Conservation (phyloP, 2,329 filamentous ascomycete genomes). For the Venturia effusa region DNA sequence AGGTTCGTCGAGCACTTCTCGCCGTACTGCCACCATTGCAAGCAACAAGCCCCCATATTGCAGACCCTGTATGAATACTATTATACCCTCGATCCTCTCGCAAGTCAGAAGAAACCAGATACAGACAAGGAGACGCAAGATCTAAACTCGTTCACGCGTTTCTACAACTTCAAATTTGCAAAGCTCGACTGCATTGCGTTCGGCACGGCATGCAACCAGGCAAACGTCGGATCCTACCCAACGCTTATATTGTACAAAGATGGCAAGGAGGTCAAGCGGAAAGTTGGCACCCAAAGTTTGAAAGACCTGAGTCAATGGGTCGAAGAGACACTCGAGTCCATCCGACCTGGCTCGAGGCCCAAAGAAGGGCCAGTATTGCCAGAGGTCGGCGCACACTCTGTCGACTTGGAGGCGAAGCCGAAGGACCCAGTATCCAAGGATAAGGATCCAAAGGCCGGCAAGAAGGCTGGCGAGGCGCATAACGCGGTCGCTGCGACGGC, state of each 20-base stretch:
- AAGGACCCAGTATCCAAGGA: constrained; percentile 27
- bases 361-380: constrained; percentile 57
- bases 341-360: constrained; percentile 71
- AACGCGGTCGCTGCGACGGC: constrained; percentile 17
- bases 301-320: constrained; percentile 56
- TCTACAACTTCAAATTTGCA: constrained; percentile 84
- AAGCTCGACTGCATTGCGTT: constrained; percentile 77
- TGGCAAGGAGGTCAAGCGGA: constrained; percentile 53
- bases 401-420: constrained; percentile 29
- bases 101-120: constrained; percentile 25
- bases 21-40: constrained; percentile 57
- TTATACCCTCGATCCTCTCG: constrained; percentile 51
- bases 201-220: constrained; percentile 62
- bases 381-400: constrained; percentile 50
- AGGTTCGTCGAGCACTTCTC: constrained; percentile 41
- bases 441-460: constrained; percentile 23
- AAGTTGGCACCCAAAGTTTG: constrained; percentile 59
- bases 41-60: constrained; percentile 68
- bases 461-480: constrained; percentile 19
- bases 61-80: constrained; percentile 96
- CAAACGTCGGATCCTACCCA: constrained; percentile 61
- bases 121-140: constrained; percentile 37
- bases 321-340: constrained; percentile 65
- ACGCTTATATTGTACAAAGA: constrained; percentile 72
- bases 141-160: constrained; percentile 61